phyloP scores from a whole-genome alignment of 2,329 filamentous ascomycete species.

The Fusarium sp. region DNA sequence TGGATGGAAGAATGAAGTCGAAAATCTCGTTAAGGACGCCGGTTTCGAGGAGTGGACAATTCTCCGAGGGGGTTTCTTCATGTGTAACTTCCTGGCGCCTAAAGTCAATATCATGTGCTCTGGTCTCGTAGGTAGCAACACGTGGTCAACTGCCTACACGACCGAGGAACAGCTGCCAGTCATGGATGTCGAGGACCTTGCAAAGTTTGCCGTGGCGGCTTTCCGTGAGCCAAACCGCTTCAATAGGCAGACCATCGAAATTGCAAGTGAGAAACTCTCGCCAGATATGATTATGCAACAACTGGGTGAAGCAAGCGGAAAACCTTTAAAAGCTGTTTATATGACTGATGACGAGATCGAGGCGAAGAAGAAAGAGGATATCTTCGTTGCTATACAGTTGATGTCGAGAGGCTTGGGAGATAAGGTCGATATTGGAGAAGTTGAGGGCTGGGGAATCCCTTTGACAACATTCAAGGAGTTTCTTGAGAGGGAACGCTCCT shows the following conservation, averaged over 20 bases:
- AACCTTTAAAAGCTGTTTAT: background rate
- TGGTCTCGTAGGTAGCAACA: background rate
- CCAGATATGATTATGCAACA: background rate
- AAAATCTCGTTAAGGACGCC: background rate
- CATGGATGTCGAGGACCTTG: conserved; percentile 7
- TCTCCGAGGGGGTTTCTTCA: conserved; percentile 2
- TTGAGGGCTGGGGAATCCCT: background rate
- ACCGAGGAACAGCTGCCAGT: background rate
- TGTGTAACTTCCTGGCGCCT: conserved; percentile 10
- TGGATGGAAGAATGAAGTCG: background rate
- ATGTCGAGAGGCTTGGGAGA: background rate
- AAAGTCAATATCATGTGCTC: conserved; percentile 5
- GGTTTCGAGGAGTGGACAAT: conserved; percentile 11
- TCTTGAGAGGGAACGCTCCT: background rate
- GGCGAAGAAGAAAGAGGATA: background rate
- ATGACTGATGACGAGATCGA: background rate
- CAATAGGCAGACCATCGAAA: background rate
- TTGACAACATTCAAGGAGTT: background rate
- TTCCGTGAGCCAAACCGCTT: conserved; percentile 1
- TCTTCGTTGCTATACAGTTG: background rate
- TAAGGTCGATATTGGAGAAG: background rate
- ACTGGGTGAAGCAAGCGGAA: background rate
- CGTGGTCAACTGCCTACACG: background rate
- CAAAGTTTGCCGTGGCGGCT: background rate
- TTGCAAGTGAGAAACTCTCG: background rate